Percentiles rank a stretch among this genome's conserved stretches.
These are phyloP conservation scores for Lecanoromycetidae sp. DNA, from an alignment of 2,329 filamentous ascomycete species.

Conservation along the genomic window DNA sequence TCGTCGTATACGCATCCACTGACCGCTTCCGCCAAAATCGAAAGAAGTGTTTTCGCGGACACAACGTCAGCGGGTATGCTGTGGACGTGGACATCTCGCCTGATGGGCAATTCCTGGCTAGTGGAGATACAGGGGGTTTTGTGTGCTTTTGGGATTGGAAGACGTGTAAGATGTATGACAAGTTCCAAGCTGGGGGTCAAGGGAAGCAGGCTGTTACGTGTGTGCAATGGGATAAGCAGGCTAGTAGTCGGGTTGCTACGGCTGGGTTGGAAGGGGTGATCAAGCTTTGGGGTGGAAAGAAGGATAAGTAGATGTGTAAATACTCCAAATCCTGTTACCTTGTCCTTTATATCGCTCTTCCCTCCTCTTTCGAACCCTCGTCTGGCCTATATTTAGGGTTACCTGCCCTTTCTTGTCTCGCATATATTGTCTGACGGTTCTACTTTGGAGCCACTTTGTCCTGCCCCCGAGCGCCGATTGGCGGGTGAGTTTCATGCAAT, in stretches of 20 bases:
- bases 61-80: constrained; percentile 89
- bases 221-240: constrained; percentile 92
- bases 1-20: constrained; percentile 85
- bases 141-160: constrained; percentile 99
- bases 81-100: constrained; percentile 81
- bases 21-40: constrained; percentile 96
- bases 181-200: constrained; percentile 78
- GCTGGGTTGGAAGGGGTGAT: constrained; percentile 82
- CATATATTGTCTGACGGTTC: no score
- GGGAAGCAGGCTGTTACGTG: constrained; percentile 73
- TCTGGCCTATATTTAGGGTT: no score
- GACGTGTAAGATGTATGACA: constrained; percentile 98
- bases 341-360: no score
- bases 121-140: constrained; percentile 76
- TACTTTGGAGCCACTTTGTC: no score
- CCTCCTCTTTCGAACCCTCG: no score
- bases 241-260: constrained; percentile 85
- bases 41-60: constrained; percentile 91
- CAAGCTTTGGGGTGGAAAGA: constrained; percentile 71
- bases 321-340: no score
- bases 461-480: no score
- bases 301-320: neutral
- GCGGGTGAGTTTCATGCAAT: no score
- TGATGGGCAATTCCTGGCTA: constrained; percentile 81
- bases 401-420: no score